Conservation (phyloP, 78 protist genomes). For the Dictyostelium firmibasis region DNA sequence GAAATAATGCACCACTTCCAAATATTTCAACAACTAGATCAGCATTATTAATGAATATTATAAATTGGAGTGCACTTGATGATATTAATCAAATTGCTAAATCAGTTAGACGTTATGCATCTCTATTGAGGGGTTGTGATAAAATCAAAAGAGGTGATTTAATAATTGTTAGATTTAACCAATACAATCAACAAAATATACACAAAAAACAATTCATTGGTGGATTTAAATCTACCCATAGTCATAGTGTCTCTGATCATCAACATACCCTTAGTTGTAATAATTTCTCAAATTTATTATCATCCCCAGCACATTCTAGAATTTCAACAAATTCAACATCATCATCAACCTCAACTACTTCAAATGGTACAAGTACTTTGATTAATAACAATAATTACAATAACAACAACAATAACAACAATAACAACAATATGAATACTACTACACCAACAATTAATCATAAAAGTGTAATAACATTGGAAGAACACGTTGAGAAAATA, state of each 20-base stretch:
- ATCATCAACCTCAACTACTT: background rate
- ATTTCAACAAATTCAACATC: background rate
- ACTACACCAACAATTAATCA: background rate
- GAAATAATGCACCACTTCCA: background rate
- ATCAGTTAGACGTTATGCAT: slow-evolving; percentile 67
- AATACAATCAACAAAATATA: background rate
- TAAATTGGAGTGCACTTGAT: slow-evolving; percentile 72
- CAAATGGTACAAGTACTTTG: background rate
- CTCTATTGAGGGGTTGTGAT: slow-evolving; percentile 57
- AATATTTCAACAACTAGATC: slow-evolving; percentile 26
- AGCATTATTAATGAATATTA: slow-evolving; percentile 36
- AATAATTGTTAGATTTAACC: slow-evolving; percentile 25
- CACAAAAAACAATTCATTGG: slow-evolving; percentile 43
- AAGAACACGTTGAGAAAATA: slow-evolving; percentile 27
- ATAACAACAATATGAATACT: background rate
- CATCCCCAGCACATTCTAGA: background rate
- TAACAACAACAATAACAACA: too few relatives aligned
- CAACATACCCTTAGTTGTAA: background rate
- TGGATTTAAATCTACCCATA: background rate
- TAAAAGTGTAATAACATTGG: background rate
- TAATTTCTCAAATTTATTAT: background rate
- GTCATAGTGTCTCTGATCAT: background rate
- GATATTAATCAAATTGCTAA: slow-evolving; percentile 42
- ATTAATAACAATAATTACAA: too few relatives aligned
- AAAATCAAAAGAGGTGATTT: slow-evolving; percentile 57